phyloP scores from a whole-genome alignment of 352 stramenopile species.

The Phytophthora sp. region DNA sequence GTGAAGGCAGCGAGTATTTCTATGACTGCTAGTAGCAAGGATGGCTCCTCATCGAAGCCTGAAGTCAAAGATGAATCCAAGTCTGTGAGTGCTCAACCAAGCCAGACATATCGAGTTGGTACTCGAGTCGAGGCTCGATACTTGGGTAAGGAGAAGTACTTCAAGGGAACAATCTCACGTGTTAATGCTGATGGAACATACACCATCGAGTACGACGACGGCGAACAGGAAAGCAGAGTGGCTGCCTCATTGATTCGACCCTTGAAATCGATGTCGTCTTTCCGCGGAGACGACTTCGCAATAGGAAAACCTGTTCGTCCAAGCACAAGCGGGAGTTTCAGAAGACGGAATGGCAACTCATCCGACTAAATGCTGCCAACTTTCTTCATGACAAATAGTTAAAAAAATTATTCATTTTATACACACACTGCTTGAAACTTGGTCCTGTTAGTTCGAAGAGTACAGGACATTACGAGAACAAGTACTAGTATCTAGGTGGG shows the following conservation, averaged over 20 bases:
- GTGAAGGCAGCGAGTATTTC: background rate
- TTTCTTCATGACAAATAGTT: no score
- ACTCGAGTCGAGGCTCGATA: conserved; percentile 66
- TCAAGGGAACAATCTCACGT: conserved; percentile 59
- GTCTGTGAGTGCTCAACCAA: background rate
- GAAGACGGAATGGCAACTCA: conserved; percentile 52
- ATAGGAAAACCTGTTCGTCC: conserved; percentile 42
- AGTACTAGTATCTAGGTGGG: conserved; percentile 1
- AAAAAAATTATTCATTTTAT: no score
- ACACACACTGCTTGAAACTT: no score
- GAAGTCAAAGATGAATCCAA: conserved; percentile 20
- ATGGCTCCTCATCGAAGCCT: background rate
- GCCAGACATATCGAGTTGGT: conserved; percentile 21
- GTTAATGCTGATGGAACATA: conserved; percentile 64
- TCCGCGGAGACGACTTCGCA: conserved; percentile 40
- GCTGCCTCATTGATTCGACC: conserved; percentile 42
- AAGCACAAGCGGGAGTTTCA: conserved; percentile 35
- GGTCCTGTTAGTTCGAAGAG: no score
- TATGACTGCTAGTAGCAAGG: conserved; percentile 7
- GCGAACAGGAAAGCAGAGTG: conserved; percentile 60
- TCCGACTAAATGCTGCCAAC: conserved; percentile 57
- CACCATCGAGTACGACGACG: conserved; percentile 81
- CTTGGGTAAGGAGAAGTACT: conserved; percentile 64
- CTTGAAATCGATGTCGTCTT: conserved; percentile 33
- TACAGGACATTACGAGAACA: no score